phyloP scores from a whole-genome alignment of 2,329 filamentous ascomycete genomes.

The Eutypa lata region DNA sequence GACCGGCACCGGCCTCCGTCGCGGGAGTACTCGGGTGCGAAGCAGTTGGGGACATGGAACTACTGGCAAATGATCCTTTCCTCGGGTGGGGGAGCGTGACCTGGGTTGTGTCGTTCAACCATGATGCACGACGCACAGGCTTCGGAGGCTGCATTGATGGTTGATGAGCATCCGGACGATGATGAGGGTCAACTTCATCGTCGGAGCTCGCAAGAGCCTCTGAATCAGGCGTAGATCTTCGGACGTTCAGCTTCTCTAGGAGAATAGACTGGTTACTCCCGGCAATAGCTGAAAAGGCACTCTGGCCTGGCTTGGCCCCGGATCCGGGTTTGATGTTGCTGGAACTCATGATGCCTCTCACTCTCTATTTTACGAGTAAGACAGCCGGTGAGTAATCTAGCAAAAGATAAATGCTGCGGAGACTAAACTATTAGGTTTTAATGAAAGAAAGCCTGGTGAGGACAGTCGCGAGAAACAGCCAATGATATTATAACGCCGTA shows the following conservation, averaged over 20 bases:
- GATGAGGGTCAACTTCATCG: slow-evolving; percentile 75
- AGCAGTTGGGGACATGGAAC: slow-evolving; percentile 72
- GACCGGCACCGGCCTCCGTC: slow-evolving; percentile 53
- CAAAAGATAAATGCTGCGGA: neutral
- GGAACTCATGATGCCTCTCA: slow-evolving; percentile 46
- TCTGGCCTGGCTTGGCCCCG: slow-evolving; percentile 49
- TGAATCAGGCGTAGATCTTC: slow-evolving; percentile 88
- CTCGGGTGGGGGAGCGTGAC: slow-evolving; percentile 56
- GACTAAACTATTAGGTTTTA: neutral
- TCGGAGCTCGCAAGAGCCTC: slow-evolving; percentile 92
- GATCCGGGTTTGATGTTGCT: slow-evolving; percentile 47
- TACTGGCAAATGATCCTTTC: slow-evolving; percentile 74
- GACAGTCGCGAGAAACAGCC: neutral
- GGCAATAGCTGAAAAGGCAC: slow-evolving; percentile 41
- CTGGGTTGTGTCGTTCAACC: slow-evolving; percentile 80
- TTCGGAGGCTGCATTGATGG: slow-evolving; percentile 51
- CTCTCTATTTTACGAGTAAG: slow-evolving; percentile 10
- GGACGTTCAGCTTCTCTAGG: slow-evolving; percentile 72
- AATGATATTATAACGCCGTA: slow-evolving; percentile 1
- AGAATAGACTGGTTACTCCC: slow-evolving; percentile 62
- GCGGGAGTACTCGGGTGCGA: slow-evolving; percentile 81
- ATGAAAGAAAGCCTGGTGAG: neutral
- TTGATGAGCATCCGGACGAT: slow-evolving; percentile 50
- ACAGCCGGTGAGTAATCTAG: slow-evolving; percentile 2
- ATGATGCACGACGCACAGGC: slow-evolving; percentile 71